These are phyloP conservation scores for Penicillium nordicum DNA, from an alignment of 2,329 filamentous ascomycete species.

Conservation along the genomic window DNA sequence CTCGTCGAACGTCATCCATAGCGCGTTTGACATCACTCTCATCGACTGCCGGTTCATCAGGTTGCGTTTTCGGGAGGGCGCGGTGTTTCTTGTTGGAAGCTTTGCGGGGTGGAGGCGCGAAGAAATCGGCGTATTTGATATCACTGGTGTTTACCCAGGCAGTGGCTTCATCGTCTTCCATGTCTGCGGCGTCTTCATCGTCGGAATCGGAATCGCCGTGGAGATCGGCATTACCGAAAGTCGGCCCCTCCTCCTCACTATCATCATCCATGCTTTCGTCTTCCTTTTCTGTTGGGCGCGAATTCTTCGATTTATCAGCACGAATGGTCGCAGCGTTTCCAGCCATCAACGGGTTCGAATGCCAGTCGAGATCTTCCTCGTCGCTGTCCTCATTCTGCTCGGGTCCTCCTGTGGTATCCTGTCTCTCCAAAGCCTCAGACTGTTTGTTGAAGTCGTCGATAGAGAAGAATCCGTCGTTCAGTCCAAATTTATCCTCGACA, in stretches of 20 bases:
- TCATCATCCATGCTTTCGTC: slow-evolving; percentile 54
- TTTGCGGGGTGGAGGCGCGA: slow-evolving; percentile 78
- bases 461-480: slow-evolving; percentile 98
- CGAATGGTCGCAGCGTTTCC: slow-evolving; percentile 12
- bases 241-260: slow-evolving; percentile 69
- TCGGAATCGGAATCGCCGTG: slow-evolving; percentile 64
- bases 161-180: slow-evolving; percentile 57
- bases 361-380: slow-evolving; percentile 92
- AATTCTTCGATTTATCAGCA: slow-evolving; percentile 12
- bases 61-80: slow-evolving; percentile 54
- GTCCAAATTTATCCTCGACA: slow-evolving; percentile 70
- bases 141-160: slow-evolving; percentile 75
- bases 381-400: slow-evolving; percentile 73
- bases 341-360: slow-evolving; percentile 65
- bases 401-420: slow-evolving; percentile 73
- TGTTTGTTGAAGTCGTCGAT: slow-evolving; percentile 97
- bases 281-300: slow-evolving; percentile 44
- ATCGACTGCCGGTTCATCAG: slow-evolving; percentile 44
- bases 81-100: slow-evolving; percentile 53
- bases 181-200: slow-evolving; percentile 32
- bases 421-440: slow-evolving; percentile 81
- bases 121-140: slow-evolving; percentile 89
- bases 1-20: slow-evolving; percentile 81
- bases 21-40: slow-evolving; percentile 73
- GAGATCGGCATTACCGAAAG: slow-evolving; percentile 75